Evolutionary conservation across 176 grass and related monocot genomes (phyloP).

Genomic region (Zoysia japonica): DNA sequence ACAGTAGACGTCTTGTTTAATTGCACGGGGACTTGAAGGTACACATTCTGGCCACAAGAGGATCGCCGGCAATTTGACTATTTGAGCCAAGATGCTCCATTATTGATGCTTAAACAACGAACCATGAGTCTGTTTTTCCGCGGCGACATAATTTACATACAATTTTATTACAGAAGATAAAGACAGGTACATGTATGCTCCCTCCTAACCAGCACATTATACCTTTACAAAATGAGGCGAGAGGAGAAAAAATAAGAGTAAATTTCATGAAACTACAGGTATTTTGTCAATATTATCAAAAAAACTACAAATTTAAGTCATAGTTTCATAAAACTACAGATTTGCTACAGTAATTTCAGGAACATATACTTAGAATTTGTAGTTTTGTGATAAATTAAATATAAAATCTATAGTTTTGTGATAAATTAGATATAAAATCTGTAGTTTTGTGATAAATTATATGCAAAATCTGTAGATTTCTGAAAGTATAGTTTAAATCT

Average conservation of each 20-base stretch:
- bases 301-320: too few species aligned
- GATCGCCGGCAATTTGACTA: conserved; percentile 38
- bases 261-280: too few species aligned
- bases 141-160: conserved; percentile 31
- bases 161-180: background rate
- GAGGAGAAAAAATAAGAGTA: background rate
- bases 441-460: too few species aligned
- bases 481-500: too few species aligned
- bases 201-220: conserved; percentile 40
- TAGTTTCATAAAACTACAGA: too few species aligned
- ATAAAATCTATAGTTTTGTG: too few species aligned
- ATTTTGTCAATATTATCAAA: too few species aligned
- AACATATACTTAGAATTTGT: too few species aligned
- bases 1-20: conserved; percentile 43
- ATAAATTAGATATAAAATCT: too few species aligned
- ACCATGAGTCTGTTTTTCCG: background rate
- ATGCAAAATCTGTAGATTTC: too few species aligned
- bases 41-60: conserved; percentile 23
- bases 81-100: conserved; percentile 37
- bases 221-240: background rate
- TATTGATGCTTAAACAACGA: conserved; percentile 41
- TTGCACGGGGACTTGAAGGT: conserved; percentile 32
- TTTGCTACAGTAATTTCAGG: too few species aligned
- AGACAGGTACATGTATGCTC: conserved; percentile 31
- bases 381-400: too few species aligned